Evolutionary conservation across 2,329 filamentous ascomycete genomes (phyloP).

Genomic region (Venturia carpophila): DNA sequence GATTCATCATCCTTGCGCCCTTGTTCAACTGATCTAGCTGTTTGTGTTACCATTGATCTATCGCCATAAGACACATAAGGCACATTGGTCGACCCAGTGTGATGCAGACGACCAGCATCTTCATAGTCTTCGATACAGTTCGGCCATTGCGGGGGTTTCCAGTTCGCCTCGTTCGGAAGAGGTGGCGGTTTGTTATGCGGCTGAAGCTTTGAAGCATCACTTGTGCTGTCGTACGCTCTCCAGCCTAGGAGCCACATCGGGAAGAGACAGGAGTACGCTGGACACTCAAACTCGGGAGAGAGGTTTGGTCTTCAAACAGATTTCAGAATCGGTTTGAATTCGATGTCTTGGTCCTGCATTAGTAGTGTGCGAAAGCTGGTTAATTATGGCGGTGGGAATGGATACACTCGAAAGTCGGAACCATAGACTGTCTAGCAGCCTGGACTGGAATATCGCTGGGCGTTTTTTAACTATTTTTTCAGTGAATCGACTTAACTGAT

Average conservation of each 20-base stretch:
- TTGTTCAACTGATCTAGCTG: not conserved
- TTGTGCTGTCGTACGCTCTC: not conserved
- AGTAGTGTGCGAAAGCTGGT: not conserved
- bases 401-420: too few species aligned
- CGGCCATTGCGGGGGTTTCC: not conserved
- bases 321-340: not conserved
- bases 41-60: not conserved
- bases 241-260: not conserved
- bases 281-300: not conserved
- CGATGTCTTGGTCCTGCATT: not conserved
- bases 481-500: too few species aligned
- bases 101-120: not conserved
- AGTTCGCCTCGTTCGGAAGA: not conserved
- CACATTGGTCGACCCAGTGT: not conserved
- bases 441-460: not conserved
- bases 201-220: conserved; percentile 4
- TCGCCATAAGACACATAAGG: not conserved
- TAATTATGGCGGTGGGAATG: not conserved
- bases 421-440: not conserved
- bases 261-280: not conserved
- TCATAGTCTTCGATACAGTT: not conserved
- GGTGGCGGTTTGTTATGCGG: not conserved
- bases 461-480: not conserved
- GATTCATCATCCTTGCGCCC: not conserved
- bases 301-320: not conserved